These are phyloP conservation scores for Venturia oleaginea DNA, from an alignment of 2,329 filamentous ascomycete genomes.

Conservation along the genomic window DNA sequence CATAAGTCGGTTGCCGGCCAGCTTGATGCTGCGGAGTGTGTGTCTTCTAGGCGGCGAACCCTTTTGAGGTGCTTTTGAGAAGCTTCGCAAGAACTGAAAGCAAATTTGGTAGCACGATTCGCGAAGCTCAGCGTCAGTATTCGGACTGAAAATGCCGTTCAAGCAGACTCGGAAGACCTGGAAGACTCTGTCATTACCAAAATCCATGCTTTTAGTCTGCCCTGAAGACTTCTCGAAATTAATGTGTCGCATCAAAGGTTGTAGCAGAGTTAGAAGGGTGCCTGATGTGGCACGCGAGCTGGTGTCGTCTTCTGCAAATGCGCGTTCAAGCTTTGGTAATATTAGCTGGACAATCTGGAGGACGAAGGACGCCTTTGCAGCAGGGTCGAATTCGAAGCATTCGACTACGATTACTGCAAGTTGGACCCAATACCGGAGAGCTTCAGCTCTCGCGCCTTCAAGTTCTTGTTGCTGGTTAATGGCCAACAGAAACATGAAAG, in stretches of 20 bases:
- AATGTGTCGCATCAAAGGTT: slow-evolving; percentile 55
- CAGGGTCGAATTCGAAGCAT: slow-evolving; percentile 67
- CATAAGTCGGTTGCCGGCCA: slow-evolving; percentile 71
- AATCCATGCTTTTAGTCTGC: slow-evolving; percentile 46
- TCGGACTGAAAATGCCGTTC: slow-evolving; percentile 65
- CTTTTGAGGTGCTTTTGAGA: slow-evolving; percentile 16
- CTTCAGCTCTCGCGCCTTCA: slow-evolving; percentile 47
- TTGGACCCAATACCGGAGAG: slow-evolving; percentile 76
- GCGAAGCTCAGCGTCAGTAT: slow-evolving; percentile 61
- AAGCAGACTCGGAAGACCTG: slow-evolving; percentile 85
- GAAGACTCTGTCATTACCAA: slow-evolving; percentile 81
- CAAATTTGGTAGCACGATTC: slow-evolving; percentile 87
- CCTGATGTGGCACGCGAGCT: slow-evolving; percentile 69
- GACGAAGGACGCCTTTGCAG: slow-evolving; percentile 66
- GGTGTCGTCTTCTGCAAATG: slow-evolving; percentile 57
- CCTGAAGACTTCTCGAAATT: slow-evolving; percentile 44
- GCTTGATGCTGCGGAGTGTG: slow-evolving; percentile 61
- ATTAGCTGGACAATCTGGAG: slow-evolving; percentile 81
- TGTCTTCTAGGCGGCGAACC: slow-evolving; percentile 35
- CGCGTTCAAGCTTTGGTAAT: slow-evolving; percentile 75
- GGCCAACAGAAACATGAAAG: slow-evolving; percentile 53
- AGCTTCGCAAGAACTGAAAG: slow-evolving; percentile 69
- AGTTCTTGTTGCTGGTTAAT: slow-evolving; percentile 56
- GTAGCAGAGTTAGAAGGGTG: slow-evolving; percentile 1
- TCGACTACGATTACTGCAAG: slow-evolving; percentile 76